Evolutionary conservation across 1,139 yeast genomes (phyloP).

Genomic region (Suhomyces taliae): DNA sequence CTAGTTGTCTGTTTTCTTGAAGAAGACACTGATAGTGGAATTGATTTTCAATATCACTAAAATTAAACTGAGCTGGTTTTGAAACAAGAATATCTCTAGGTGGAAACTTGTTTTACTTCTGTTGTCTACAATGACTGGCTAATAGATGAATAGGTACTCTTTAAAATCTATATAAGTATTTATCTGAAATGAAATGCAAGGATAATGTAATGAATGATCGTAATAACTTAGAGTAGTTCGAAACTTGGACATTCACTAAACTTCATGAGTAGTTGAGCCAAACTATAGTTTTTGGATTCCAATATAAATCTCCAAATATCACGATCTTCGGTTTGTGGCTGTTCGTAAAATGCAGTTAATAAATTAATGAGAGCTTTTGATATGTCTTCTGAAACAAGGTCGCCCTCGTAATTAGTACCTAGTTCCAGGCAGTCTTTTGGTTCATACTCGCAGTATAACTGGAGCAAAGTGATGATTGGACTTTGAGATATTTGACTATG

Average conservation of each 20-base stretch:
- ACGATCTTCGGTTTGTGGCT: conserved; percentile 10
- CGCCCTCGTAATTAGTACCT: conserved; percentile 9
- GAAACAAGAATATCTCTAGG: too few relatives aligned
- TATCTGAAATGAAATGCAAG: background rate
- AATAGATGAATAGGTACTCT: too few relatives aligned
- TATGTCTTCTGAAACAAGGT: conserved; percentile 10
- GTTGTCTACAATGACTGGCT: too few relatives aligned
- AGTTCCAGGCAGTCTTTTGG: conserved; percentile 8
- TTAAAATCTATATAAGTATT: too few relatives aligned
- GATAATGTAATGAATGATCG: background rate
- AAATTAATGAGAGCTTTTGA: conserved; percentile 12
- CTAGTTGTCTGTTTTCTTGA: too few relatives aligned
- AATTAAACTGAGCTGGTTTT: too few relatives aligned
- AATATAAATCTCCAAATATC: conserved; percentile 22
- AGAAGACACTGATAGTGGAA: background rate
- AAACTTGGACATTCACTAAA: conserved; percentile 17
- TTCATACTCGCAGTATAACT: conserved; percentile 12
- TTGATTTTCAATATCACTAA: background rate
- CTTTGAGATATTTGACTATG: conserved; percentile 1
- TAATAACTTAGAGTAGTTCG: conserved; percentile 3
- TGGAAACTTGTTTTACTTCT: too few relatives aligned
- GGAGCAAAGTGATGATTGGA: conserved; percentile 6
- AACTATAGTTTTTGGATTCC: conserved; percentile 17
- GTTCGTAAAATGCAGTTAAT: conserved; percentile 13
- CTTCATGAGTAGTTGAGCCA: conserved; percentile 21